Conservation (phyloP, 495 filamentous ascomycete genomes). For the Podospora comata region DNA sequence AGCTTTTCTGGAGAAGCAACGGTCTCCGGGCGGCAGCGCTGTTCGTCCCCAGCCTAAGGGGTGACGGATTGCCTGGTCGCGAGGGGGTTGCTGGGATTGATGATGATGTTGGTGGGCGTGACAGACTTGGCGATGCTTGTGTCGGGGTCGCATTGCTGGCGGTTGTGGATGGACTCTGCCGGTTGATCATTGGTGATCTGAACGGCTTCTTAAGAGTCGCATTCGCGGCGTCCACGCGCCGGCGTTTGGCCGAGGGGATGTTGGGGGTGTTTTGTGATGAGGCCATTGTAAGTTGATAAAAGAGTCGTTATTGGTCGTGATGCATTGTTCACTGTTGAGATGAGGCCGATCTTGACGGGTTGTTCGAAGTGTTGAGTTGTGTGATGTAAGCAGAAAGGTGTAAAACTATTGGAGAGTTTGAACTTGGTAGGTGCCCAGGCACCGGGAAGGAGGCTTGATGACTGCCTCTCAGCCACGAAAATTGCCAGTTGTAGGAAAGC, state of each 20-base stretch:
- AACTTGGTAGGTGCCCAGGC: too few species aligned
- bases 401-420: too few species aligned
- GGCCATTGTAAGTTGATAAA: neutral
- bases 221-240: slow-evolving; percentile 31
- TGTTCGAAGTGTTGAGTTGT: too few species aligned
- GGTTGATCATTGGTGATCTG: slow-evolving; percentile 29
- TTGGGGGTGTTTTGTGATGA: neutral
- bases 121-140: neutral
- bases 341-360: neutral
- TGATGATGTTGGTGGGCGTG: neutral
- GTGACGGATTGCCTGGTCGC: neutral
- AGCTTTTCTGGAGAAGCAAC: neutral
- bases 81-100: neutral
- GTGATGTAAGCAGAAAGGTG: too few species aligned
- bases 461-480: too few species aligned
- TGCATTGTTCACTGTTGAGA: neutral
- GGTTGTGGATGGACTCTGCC: slow-evolving; percentile 12
- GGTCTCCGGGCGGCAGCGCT: neutral
- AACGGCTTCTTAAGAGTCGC: slow-evolving; percentile 31
- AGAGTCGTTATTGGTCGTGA: neutral
- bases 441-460: too few species aligned
- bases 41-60: neutral
- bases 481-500: too few species aligned
- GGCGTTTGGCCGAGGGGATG: slow-evolving; percentile 30
- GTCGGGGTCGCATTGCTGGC: neutral